Percentiles rank a stretch among this genome's conserved stretches.
Evolutionary conservation across 768 basidiomycete species (phyloP).

Genomic region (Lactarius quietus): DNA sequence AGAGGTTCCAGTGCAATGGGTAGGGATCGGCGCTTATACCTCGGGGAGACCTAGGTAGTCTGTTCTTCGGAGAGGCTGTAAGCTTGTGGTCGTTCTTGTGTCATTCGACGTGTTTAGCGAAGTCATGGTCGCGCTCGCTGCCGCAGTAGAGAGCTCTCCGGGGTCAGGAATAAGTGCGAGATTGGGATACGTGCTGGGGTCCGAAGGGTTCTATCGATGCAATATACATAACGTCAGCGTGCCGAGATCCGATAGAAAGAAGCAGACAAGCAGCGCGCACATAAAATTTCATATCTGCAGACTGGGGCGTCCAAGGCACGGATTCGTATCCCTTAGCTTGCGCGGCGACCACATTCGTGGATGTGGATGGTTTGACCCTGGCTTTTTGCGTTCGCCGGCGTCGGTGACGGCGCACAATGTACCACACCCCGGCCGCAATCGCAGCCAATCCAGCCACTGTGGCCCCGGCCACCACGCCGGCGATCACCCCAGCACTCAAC

Average conservation of each 20-base stretch:
- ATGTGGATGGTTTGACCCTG: too few species aligned
- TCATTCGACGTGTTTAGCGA: neutral
- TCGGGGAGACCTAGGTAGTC: slow-evolving; percentile 6
- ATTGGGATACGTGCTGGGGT: slow-evolving; percentile 5
- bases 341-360: neutral
- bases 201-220: neutral
- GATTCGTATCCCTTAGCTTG: neutral
- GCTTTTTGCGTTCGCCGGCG: neutral
- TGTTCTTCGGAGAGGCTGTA: neutral
- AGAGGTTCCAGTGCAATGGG: neutral
- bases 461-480: neutral
- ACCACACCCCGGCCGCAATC: neutral
- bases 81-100: neutral
- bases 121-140: neutral
- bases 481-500: neutral
- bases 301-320: neutral
- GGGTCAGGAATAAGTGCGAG: neutral
- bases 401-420: neutral
- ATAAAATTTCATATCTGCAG: neutral
- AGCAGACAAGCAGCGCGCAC: neutral
- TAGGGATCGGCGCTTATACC: neutral
- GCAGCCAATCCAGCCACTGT: neutral
- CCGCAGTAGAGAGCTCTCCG: neutral
- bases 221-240: neutral
- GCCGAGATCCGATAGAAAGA: neutral